Evolutionary conservation across 768 basidiomycete species (phyloP).

Genomic region (Gloeopeniophorella convolvens): DNA sequence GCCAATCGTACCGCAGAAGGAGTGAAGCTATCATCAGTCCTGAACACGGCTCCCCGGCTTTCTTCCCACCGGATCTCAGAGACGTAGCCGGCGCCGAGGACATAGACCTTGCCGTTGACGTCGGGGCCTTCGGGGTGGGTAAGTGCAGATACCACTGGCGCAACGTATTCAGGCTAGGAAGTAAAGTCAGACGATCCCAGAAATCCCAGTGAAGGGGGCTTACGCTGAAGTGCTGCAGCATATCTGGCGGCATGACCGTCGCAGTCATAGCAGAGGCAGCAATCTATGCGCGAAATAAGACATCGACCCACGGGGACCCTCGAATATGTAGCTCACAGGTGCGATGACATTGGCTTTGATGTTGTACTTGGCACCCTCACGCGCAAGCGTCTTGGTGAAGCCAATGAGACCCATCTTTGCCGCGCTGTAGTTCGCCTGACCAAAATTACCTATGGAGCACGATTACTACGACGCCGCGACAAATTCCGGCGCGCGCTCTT

Average conservation of each 20-base stretch:
- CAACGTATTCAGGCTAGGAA: slow-evolving; percentile 78
- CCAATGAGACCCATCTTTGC: slow-evolving; percentile 95
- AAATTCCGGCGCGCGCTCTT: not conserved
- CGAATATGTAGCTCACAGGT: slow-evolving; percentile 49
- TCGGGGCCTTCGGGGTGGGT: slow-evolving; percentile 80
- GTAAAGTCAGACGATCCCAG: not conserved
- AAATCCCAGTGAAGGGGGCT: not conserved
- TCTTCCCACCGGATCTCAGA: slow-evolving; percentile 94
- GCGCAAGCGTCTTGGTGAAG: slow-evolving; percentile 89
- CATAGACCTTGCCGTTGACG: slow-evolving; percentile 78
- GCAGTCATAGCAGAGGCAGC: slow-evolving; percentile 98
- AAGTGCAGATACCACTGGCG: slow-evolving; percentile 85
- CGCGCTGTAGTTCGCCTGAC: slow-evolving; percentile 96
- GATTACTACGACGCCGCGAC: not conserved
- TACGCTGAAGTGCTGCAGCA: slow-evolving; percentile 83
- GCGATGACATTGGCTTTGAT: slow-evolving; percentile 86
- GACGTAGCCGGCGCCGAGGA: slow-evolving; percentile 88
- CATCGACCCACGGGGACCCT: not conserved
- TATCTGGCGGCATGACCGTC: slow-evolving; percentile 90
- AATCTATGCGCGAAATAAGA: slow-evolving; percentile 40
- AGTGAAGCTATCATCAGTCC: slow-evolving; percentile 83
- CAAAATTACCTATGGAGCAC: slow-evolving; percentile 68
- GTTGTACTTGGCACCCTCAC: slow-evolving; percentile 87
- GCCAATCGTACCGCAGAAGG: slow-evolving; percentile 71
- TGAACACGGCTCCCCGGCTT: slow-evolving; percentile 82